Evolutionary conservation across 1,284 basidiomycete genomes (phyloP).

Genomic region (Sporisorium reilianum): DNA sequence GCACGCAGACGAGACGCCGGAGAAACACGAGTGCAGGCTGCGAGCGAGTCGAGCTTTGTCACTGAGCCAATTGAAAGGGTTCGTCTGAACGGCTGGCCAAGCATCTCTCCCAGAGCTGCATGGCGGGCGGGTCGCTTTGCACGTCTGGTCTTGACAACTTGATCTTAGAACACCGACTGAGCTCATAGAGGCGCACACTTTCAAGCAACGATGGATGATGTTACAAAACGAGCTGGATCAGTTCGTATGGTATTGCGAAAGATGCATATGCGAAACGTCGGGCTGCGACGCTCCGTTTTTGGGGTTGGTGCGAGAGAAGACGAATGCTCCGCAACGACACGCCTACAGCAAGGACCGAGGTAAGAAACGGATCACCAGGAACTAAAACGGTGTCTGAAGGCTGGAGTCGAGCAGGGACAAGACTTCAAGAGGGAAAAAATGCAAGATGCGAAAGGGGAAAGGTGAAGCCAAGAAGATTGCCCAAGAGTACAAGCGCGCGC

Average conservation of each 20-base stretch:
- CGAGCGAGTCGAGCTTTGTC: too few relatives aligned
- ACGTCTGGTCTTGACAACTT: too few relatives aligned
- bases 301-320: neutral
- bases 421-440: constrained; percentile 1
- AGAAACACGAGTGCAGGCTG: too few relatives aligned
- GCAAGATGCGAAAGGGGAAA: constrained; percentile 2
- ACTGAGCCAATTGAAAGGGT: too few relatives aligned
- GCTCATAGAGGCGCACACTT: too few relatives aligned
- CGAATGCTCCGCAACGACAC: neutral
- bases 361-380: constrained; percentile 13
- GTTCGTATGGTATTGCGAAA: constrained; percentile 17
- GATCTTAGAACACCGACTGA: too few relatives aligned
- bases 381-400: neutral
- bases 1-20: neutral
- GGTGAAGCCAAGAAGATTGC: constrained; percentile 22
- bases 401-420: neutral
- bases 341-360: too few relatives aligned
- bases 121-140: too few relatives aligned
- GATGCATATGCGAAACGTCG: constrained; percentile 4
- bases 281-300: neutral
- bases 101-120: too few relatives aligned
- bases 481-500: too few relatives aligned
- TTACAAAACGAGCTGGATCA: constrained; percentile 21
- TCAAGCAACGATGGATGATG: constrained; percentile 12
- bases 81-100: too few relatives aligned